phyloP scores from a whole-genome alignment of 1,139 yeast species.

The Groenewaldozyma auringiensis region DNA sequence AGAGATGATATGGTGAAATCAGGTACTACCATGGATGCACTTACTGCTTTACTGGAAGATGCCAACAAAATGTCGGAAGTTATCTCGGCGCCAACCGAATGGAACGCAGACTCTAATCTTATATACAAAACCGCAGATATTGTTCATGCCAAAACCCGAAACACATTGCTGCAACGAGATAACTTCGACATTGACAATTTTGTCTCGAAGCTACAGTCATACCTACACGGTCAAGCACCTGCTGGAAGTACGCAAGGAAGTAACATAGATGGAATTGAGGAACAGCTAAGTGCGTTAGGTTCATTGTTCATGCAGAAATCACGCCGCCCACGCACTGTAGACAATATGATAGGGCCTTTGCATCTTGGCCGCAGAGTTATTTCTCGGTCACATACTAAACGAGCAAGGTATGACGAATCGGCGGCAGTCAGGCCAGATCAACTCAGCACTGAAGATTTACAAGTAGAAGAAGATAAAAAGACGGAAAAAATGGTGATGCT shows the following conservation, averaged over 20 bases:
- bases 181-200: neutral
- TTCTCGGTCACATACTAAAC: slow-evolving; percentile 3
- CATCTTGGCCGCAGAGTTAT: slow-evolving; percentile 19
- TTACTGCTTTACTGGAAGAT: slow-evolving; percentile 5
- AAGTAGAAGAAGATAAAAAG: slow-evolving; percentile 26
- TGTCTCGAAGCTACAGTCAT: neutral
- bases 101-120: slow-evolving; percentile 1
- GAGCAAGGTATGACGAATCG: slow-evolving; percentile 8
- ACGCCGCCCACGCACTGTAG: slow-evolving; percentile 35
- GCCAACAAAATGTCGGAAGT: neutral
- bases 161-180: neutral
- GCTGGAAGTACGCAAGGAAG: neutral
- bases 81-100: slow-evolving; percentile 1
- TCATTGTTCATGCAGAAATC: neutral
- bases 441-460: slow-evolving; percentile 45
- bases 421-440: slow-evolving; percentile 47
- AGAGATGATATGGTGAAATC: slow-evolving; percentile 14
- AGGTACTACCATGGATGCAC: slow-evolving; percentile 11
- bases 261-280: neutral
- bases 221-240: neutral
- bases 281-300: slow-evolving; percentile 8
- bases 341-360: slow-evolving; percentile 67
- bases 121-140: slow-evolving; percentile 2
- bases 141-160: neutral
- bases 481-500: slow-evolving; percentile 13